Evolutionary conservation across 164 flowering plant species (phyloP), one percentile per base, ranked within the genome.

Genomic region (Tetrastigma voinierianum): DNA sequence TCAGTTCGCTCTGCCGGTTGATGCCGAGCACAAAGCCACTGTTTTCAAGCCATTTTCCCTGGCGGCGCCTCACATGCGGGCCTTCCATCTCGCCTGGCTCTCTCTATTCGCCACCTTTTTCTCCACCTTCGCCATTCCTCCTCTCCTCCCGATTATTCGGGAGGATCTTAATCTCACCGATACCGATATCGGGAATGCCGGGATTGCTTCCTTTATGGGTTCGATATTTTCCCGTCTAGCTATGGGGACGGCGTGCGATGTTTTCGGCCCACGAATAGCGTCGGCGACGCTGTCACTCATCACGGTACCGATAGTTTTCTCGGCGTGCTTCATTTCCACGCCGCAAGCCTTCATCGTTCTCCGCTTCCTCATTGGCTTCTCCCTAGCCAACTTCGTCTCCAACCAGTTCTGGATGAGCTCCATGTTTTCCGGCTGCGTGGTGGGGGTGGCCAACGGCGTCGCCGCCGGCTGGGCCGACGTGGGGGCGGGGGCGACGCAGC

Each of bases 391-490:
- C 69, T 87, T 87, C 70, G 85, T 85, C 5, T 75, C 92, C 23
- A 82, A 76, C 70, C 92, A 87, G 73, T 85, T 76, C 67, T 87
- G 89, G 89, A 87, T 83, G 87, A 82, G 80, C 70, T 81, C 81
- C 55, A 87, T 87, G 92, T 87, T 87, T 73, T 78, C 89, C 40
- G 16, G 68, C 67, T 16, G 32, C 17, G 71, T 81, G 13, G 84
- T 87, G 4, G 92, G 87, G 18, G 75, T 79, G 1, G 89, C 87
- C 45, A 85, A 87, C 62, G 92, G 84, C 3, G 68, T 82, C n/a
- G 66, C 88, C 1, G 87, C 88, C 46, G 92, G 88, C 0, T 87
- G 92, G 92, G 86, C 89, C 2, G 81, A 84, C 68, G 73, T 79
- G 1, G 92, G 92, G 1, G n/a, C 84, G 44, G 92, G 89, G 8